Base-by-base conservation (phyloP, 1,284 basidiomycete genomes). In the Anthracocystis panici-leucophaei region DNA sequence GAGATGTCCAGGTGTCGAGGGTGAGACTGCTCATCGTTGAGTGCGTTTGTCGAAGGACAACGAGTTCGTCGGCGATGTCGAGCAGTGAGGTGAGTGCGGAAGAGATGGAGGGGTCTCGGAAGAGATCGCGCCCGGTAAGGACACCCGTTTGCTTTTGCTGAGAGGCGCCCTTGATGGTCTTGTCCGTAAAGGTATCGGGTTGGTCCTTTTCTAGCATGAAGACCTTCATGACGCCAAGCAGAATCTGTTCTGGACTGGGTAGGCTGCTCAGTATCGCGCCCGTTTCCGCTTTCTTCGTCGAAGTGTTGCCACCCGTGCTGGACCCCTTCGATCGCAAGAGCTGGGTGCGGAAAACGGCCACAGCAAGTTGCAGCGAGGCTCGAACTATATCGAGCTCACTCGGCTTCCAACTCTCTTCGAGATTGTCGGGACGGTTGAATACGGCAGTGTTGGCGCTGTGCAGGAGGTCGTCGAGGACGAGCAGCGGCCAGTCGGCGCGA, bases 201-300 rank as follows among this genome's bases (percentile, higher is more conserved):
- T 77, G 68, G 20, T 77, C 75, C 21, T 75, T 60, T 35, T 84
- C 95, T 20, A 98, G 90, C 93, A 97, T 95, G 86, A 94, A 95
- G 14, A 97, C 91, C 79, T 93, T 94, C 92, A 96, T 94, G 75
- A 93, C 91, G 38, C 89, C 90, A 75, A 96, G 92, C 55, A 75
- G 73, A n/a, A 82, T 33, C 46, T 78, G 74, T 23, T 78, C 71
- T 3, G 71, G 50, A 3, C 72, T 73, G 1, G 75, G 69, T n/a
- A 71, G 60, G 12, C 46, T 54, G 38, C 58, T 44, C 8, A 75
- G 52, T 38, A 59, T 54, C 7, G 72, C 72, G 16, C 35, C 40
- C 11, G 51, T 42, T 41, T 59, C 61, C 21, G 35, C 49, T 5
- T 14, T 42, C 21, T 14, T 42, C 21, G 35, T 7, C 8, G n/a